Evolutionary conservation across 306 rosid genomes (phyloP), one percentile per base, ranked within the genome.

Genomic region (Quercus dentata): DNA sequence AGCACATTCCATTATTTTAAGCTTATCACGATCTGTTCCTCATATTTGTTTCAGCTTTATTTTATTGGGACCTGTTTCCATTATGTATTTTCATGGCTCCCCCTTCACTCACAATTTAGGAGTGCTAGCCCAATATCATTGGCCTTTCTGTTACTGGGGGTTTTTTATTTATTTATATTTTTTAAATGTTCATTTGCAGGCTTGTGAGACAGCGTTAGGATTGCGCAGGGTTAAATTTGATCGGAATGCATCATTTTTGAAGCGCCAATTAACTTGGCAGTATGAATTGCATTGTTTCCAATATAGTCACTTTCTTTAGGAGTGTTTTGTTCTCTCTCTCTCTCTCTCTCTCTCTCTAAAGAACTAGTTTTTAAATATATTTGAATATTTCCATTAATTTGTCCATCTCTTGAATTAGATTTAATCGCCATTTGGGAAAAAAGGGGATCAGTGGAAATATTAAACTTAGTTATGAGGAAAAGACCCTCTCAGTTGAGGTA

Each of bases 381-480:
- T 27, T 19, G 61, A 74, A n/a, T 73, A 65, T 68, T 82, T 80
- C 31, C 44, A 52, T 67, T 52, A 44, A 58, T 77, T n/a, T 63
- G 38, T 63, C 19, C 25, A 15, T 86, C 77, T 74, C 56, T 59
- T 23, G 73, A 31, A 67, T 77, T 76, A 95, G 99, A 82, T 95
- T 92, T 74, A 92, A 92, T 87, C 79, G 82, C 35, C 92, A 95
- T 88, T 87, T 95, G 88, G 77, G 86, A 56, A 95, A 85, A 87
- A 95, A 95, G 78, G 99, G 99, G 71, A 87, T 92, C 82, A 89
- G 97, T 80, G 99, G 99, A 46, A 79, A 76, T 49, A 90, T 91
- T 78, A 88, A 76, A 82, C 87, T 95, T 62, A 80, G 76, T 84
- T 91, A 89, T 68, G 92, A 91, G 82, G 87, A 89, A 69, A 87